Evolutionary conservation across 495 filamentous ascomycete species (phyloP).

Genomic region (Amphirosellinia nigrospora): DNA sequence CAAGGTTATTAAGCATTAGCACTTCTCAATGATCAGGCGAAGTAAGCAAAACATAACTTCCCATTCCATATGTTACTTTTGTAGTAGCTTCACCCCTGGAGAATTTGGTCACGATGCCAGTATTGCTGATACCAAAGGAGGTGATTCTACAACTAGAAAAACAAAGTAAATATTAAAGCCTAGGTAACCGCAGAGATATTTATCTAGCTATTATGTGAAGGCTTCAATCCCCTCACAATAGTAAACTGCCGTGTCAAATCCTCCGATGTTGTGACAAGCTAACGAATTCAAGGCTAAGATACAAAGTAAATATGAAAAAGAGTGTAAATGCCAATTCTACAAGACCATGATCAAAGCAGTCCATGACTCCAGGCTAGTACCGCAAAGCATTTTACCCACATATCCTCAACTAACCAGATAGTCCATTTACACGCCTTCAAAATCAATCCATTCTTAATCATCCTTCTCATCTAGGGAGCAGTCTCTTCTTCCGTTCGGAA

Average conservation of each 20-base stretch:
- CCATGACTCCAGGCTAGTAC: background rate
- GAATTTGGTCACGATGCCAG: background rate
- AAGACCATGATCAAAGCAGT: background rate
- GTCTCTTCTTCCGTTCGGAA: background rate
- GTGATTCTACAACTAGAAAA: background rate
- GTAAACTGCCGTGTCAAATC: background rate
- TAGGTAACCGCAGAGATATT: background rate
- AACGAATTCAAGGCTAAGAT: background rate
- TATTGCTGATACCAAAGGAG: too few relatives aligned
- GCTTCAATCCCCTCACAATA: too few relatives aligned
- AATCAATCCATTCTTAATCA: too few relatives aligned
- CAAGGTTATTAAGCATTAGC: background rate
- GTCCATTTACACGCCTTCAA: background rate
- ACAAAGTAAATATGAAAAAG: background rate
- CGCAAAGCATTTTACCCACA: background rate
- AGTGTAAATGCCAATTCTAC: background rate
- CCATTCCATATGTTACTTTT: background rate
- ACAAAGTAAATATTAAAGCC: background rate
- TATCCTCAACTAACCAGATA: background rate
- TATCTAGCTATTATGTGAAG: background rate
- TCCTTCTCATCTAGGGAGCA: background rate
- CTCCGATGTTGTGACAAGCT: background rate
- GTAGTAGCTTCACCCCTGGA: background rate
- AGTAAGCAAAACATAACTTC: background rate
- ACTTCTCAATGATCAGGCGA: background rate